phyloP scores from a whole-genome alignment of 75 land plant genomes.

The Picea sitchensis region DNA sequence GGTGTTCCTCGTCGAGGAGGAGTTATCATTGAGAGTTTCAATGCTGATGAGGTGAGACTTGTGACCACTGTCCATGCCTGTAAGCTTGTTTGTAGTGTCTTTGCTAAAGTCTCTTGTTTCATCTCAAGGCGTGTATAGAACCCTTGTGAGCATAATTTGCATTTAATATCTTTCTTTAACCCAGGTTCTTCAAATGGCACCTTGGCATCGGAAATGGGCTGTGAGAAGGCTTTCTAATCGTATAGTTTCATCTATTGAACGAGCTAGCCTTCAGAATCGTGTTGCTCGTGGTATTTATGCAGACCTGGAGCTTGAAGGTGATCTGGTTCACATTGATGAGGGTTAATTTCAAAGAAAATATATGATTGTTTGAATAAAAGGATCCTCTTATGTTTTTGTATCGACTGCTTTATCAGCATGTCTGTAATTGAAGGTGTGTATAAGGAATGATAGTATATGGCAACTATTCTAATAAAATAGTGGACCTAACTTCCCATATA shows the following conservation, averaged over 20 bases:
- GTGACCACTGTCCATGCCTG: no score
- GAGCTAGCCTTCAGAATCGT: conserved; percentile 34
- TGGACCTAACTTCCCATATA: no score
- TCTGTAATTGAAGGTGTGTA: neutral
- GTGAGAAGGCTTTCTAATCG: conserved; percentile 34
- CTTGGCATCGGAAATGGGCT: conserved; percentile 41
- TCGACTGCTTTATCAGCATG: neutral
- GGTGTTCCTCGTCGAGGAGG: conserved; percentile 50
- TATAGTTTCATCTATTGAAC: conserved; percentile 28
- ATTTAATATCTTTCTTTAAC: neutral
- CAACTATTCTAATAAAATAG: no score
- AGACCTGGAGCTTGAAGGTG: conserved; percentile 15
- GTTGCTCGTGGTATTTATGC: conserved; percentile 23
- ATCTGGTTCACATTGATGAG: conserved; percentile 9
- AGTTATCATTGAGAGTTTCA: conserved; percentile 38
- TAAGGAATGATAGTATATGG: no score
- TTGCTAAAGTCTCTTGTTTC: no score
- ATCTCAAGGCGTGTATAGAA: no score
- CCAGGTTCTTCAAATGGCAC: conserved; percentile 33
- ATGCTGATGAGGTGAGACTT: conserved; percentile 39
- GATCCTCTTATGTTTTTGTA: neutral
- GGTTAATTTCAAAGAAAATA: neutral
- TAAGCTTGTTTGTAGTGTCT: no score
- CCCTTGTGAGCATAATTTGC: no score
- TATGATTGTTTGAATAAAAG: neutral